Evolutionary conservation across 1,284 basidiomycete genomes (phyloP).

Genomic region (Naganishia sp.): DNA sequence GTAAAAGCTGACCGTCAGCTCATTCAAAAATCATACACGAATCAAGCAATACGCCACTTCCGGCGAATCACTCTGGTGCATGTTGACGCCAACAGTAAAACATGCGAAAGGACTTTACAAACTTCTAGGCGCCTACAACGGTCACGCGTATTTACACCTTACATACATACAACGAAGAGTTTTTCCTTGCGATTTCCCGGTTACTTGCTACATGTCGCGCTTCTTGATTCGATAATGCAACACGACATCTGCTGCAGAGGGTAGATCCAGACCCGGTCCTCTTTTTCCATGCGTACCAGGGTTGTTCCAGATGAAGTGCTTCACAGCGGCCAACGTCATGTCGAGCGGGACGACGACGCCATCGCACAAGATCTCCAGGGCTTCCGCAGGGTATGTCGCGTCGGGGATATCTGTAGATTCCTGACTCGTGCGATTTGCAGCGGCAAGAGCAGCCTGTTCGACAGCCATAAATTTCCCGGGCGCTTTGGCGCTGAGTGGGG

Average conservation of each 20-base stretch:
- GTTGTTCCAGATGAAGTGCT: constrained; percentile 75
- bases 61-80: no score
- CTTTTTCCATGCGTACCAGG: constrained; percentile 58
- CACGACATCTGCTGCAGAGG: constrained; percentile 62
- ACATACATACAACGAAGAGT: constrained; percentile 7
- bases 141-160: no score
- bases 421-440: constrained; percentile 30
- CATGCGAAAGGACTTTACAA: no score
- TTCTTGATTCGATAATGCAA: constrained; percentile 73
- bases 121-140: no score
- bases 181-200: neutral
- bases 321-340: constrained; percentile 84
- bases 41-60: no score
- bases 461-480: constrained; percentile 29
- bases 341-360: constrained; percentile 73
- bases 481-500: constrained; percentile 15
- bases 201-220: neutral
- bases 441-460: constrained; percentile 25
- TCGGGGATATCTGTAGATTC: constrained; percentile 25
- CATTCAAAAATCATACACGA: no score
- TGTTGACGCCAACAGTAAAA: no score
- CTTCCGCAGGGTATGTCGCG: constrained; percentile 52
- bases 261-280: constrained; percentile 36
- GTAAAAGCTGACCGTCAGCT: no score
- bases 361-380: constrained; percentile 85